These are phyloP conservation scores for Kalmusia sp. DNA, from an alignment of 2,329 filamentous ascomycete species.

Conservation along the genomic window DNA sequence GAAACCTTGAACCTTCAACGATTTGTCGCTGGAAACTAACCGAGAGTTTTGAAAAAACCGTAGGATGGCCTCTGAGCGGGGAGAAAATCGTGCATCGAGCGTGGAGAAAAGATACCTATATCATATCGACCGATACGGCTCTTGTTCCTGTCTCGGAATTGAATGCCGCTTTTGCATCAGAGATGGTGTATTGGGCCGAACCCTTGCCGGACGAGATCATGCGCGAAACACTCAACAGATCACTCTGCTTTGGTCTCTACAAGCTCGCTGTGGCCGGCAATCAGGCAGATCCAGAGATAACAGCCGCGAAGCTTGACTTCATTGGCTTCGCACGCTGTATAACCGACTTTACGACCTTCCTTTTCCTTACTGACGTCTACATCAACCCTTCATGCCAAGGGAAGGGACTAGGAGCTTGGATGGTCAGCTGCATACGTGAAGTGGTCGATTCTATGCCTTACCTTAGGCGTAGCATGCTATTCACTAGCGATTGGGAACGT, in stretches of 20 bases:
- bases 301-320: background rate
- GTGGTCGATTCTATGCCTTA: constrained; percentile 14
- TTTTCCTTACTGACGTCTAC: constrained; percentile 19
- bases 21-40: too few species aligned
- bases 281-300: background rate
- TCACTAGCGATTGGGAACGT: constrained; percentile 15
- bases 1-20: too few species aligned
- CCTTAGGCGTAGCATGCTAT: constrained; percentile 15
- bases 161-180: constrained; percentile 12
- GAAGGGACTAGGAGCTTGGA: constrained; percentile 15
- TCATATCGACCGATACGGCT: constrained; percentile 13
- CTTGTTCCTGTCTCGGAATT: constrained; percentile 12
- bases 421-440: constrained; percentile 14
- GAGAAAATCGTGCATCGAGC: too few species aligned
- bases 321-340: constrained; percentile 17
- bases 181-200: constrained; percentile 16
- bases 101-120: constrained; percentile 12
- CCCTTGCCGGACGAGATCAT: constrained; percentile 12
- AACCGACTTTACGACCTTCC: constrained; percentile 17
- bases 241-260: constrained; percentile 16
- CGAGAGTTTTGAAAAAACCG: too few species aligned
- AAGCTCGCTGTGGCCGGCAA: background rate
- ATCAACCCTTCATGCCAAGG: constrained; percentile 11
- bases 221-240: constrained; percentile 11
- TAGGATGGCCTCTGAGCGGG: too few species aligned